phyloP scores from a whole-genome alignment of 345 rosid genomes.

The Moricandia arvensis region DNA sequence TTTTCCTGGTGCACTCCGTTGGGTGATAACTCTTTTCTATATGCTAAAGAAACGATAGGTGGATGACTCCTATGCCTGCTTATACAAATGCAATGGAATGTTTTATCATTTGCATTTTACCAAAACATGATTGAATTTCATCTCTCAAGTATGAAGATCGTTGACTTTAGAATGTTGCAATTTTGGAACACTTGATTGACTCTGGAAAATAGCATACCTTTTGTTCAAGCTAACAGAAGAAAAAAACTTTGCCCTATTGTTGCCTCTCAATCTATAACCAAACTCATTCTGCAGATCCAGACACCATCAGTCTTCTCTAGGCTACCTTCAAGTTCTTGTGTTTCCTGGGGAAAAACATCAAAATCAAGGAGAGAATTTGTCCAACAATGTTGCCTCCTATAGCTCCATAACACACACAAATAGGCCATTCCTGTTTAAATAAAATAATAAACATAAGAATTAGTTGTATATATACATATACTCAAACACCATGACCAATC shows the following conservation, averaged over 20 bases:
- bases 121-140: neutral
- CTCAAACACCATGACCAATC: neutral
- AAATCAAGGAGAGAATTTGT: slow-evolving; percentile 42
- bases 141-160: neutral
- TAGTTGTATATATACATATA: neutral
- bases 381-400: slow-evolving; percentile 58
- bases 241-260: slow-evolving; percentile 19
- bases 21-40: neutral
- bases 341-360: slow-evolving; percentile 29
- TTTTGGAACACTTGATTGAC: neutral
- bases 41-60: neutral
- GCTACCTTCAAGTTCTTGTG: slow-evolving; percentile 33
- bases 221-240: slow-evolving; percentile 3
- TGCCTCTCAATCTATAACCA: neutral
- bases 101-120: neutral
- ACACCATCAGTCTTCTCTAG: slow-evolving; percentile 15
- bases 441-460: neutral
- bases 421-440: slow-evolving; percentile 75
- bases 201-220: neutral
- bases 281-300: neutral
- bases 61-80: neutral
- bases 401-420: slow-evolving; percentile 80
- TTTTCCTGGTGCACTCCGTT: too few species aligned
- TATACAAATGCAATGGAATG: too few species aligned
- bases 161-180: neutral